Conservation (phyloP, 805 yeast genomes). For the Gaillardinia entomophila region DNA sequence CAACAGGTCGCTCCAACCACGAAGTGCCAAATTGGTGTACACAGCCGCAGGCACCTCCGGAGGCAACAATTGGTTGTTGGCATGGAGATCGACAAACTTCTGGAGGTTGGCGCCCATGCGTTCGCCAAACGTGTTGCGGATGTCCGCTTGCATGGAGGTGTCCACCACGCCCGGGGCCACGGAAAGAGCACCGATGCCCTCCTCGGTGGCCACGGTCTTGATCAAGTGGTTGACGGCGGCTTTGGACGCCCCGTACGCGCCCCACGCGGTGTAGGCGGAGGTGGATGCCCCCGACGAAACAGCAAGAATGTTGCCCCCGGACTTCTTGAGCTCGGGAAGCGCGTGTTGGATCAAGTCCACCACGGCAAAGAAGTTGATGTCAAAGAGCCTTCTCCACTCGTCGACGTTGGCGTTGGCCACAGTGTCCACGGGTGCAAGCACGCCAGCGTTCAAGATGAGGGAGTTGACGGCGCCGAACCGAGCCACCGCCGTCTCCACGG, state of each 20-base stretch:
- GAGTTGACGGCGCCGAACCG: conserved; percentile 58
- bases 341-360: conserved; percentile 52
- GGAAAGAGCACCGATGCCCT: conserved; percentile 51
- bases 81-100: conserved; percentile 60
- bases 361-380: conserved; percentile 73
- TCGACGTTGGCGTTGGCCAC: conserved; percentile 46
- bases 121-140: conserved; percentile 56
- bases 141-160: conserved; percentile 80
- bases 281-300: conserved; percentile 89
- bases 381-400: conserved; percentile 61
- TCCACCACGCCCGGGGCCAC: conserved; percentile 95
- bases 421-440: conserved; percentile 67
- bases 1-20: conserved; percentile 50
- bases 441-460: conserved; percentile 75
- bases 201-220: conserved; percentile 58
- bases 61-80: conserved; percentile 50
- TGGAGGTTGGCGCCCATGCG: conserved; percentile 60
- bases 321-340: conserved; percentile 50
- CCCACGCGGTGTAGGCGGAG: conserved; percentile 66
- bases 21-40: conserved; percentile 58
- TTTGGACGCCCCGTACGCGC: conserved; percentile 86
- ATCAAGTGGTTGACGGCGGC: conserved; percentile 85
- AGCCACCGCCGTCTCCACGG: conserved; percentile 40
- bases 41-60: conserved; percentile 71
- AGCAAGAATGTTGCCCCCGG: conserved; percentile 62